Conservation (phyloP, 202 grass and related monocot genomes). For the Schoenoplectus triqueter region DNA sequence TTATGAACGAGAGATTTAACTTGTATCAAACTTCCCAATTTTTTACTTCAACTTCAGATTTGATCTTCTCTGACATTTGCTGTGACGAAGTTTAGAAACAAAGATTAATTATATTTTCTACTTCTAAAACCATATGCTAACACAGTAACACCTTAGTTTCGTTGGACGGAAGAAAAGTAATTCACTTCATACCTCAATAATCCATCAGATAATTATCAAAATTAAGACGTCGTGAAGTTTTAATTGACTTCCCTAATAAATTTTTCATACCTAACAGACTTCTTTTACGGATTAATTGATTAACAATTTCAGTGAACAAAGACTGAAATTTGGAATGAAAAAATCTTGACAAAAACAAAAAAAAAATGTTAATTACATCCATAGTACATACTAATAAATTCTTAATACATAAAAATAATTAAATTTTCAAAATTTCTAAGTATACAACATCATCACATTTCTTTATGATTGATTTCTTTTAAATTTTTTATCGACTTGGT, state of each 20-base stretch:
- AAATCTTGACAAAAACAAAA: neutral
- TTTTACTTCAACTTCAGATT: neutral
- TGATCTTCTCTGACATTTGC: neutral
- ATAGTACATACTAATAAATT: too few species aligned
- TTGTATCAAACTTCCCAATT: neutral
- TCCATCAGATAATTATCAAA: neutral
- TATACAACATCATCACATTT: too few species aligned
- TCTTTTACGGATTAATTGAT: neutral
- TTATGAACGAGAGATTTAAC: constrained; percentile 18
- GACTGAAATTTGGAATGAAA: neutral
- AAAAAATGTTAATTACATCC: too few species aligned
- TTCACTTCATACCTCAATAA: neutral
- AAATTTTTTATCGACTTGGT: too few species aligned
- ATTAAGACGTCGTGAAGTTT: neutral
- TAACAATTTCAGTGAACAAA: neutral
- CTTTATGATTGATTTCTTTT: too few species aligned
- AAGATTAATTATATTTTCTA: neutral
- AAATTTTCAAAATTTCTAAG: too few species aligned
- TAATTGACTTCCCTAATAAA: neutral
- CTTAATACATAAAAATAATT: too few species aligned
- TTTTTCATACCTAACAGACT: neutral
- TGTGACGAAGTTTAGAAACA: neutral
- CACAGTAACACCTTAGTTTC: neutral
- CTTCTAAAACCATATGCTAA: neutral
- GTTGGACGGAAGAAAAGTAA: neutral